Base-by-base conservation (phyloP, 1,284 basidiomycete genomes). In the Vanrija pseudolonga region DNA sequence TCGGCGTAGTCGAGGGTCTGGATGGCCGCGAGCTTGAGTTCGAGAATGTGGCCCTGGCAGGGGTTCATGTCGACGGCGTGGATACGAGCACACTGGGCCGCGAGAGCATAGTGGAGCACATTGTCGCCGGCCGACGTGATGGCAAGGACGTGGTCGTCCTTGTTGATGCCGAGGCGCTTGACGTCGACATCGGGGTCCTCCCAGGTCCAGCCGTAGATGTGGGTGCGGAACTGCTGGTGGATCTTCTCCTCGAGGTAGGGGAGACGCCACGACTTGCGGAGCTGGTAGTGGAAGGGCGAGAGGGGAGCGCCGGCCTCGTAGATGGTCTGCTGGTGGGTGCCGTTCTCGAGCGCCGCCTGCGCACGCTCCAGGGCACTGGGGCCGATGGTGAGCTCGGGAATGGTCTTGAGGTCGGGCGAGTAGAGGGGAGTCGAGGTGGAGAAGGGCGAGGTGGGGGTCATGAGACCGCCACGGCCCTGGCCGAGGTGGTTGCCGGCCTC, bases 101-200 rank as follows among this genome's bases (percentile, higher is more conserved):
- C 80, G 46, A 88, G 84, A 6, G 87, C 87, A 64, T 90, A 90
- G 73, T 90, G 89, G 40, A 90, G 77, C 2, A 86, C 86, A 66
- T 90, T 90, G 73, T 89, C 88, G 0, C 88, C 89, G 0, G 87
- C 89, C 50, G 84, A 86, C 2, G 88, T 89, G 65, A 90, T 89
- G 20, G 85, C 84, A 3, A 90, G 79, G 61, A 90, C 81, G 14
- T 84, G 82, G 73, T 90, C 88, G 8, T 85, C 79, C 38, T 77
- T 74, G 28, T 80, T 80, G 55, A 90, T 73, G 19, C 84, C 69
- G 14, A 90, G 77, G 67, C 85, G 80, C 62, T 82, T 80, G 80
- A 90, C 86, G 66, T 90, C 88, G 59, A 85, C 86, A 15, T 82
- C 80, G 0, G 88, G 88, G 68, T 90, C 88, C 71, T 90, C 89